Percentiles rank a stretch among this genome's conserved stretches.
Evolutionary conservation across 2,329 filamentous ascomycete species (phyloP).

Genomic region (Diaporthe australafricana): DNA sequence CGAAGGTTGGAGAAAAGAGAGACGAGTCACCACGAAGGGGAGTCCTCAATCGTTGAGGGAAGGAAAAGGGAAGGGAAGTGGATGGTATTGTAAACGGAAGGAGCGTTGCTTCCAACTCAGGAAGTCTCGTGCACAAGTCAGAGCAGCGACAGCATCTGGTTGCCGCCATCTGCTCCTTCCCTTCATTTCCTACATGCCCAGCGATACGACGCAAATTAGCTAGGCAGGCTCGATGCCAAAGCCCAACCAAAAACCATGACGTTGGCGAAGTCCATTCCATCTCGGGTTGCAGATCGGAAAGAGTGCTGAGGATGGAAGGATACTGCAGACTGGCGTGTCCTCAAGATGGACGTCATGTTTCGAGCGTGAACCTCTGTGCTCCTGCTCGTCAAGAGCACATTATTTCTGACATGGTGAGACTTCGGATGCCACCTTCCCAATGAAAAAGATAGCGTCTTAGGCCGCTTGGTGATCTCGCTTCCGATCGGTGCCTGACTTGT

Average conservation of each 20-base stretch:
- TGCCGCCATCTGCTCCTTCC: conserved; percentile 8
- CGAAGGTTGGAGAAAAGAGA: conserved; percentile 34
- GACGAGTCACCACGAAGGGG: background rate
- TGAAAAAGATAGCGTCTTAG: background rate
- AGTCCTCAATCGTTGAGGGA: background rate
- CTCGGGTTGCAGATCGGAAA: background rate
- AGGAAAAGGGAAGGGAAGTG: conserved; percentile 33
- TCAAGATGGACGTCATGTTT: background rate
- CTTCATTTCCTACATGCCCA: background rate
- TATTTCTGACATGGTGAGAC: conserved; percentile 18
- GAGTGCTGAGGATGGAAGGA: background rate
- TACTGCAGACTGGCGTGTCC: background rate
- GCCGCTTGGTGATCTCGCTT: conserved; percentile 15
- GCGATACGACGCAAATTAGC: background rate
- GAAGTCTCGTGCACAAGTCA: background rate
- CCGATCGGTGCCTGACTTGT: background rate
- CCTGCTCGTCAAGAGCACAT: conserved; percentile 28
- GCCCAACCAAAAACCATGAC: background rate
- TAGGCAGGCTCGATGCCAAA: background rate
- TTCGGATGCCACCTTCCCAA: conserved; percentile 5
- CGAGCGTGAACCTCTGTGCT: conserved; percentile 1
- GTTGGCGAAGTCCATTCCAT: background rate
- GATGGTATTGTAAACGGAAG: conserved; percentile 32
- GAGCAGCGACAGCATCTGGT: background rate
- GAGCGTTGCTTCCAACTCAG: conserved; percentile 20